Base-by-base conservation (phyloP, 192 early-diverging fungal species). In the Entomortierella beljakovae region DNA sequence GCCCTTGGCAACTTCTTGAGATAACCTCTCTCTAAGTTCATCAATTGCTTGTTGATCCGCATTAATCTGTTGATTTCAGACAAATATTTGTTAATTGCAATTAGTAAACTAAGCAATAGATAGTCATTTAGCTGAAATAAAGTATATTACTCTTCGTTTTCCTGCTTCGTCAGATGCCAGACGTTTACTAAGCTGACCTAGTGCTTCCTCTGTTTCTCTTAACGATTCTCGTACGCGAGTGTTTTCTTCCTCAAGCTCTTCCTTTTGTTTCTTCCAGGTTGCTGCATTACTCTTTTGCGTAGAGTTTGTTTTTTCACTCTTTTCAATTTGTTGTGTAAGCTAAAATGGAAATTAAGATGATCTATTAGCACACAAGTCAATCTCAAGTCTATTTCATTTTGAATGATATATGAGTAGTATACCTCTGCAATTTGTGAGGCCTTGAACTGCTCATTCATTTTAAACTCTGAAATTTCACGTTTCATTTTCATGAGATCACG, bases 171-270 rank as follows among this genome's bases (percentile, higher is more conserved):
- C 55, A 16, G 61, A 23, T 25, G 61, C 61, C 31, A 77, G 25
- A 25, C 72, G 57, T 20, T 42, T 20, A 5, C 29, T 76, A 10
- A 65, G 65, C 23, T 63, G 38, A 8, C 53, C 50, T 37, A 63
- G 46, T 26, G 65, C 54, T 1, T 68, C 61, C 51, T 77, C 74
- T 29, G 48, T 56, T 26, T 58, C 33, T 23, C 37, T 49, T 25
- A 64, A 9, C 1, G 51, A 61, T 23, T 77, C 74, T 49, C 49
- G 40, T 55, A 77, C 56, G 23, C 53, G 74, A 11, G 42, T 28
- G 29, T 77, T 77, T n/a, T 77, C 74, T 11, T 57, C 74, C 29
- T 57, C 60, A 22, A 77, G 51, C 16, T 69, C 74, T 16, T 77
- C 74, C n/a, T 62, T 62, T 29, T 69, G 74, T 22, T 51, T 69